Evolutionary conservation across 2,329 filamentous ascomycete genomes (phyloP), one percentile per base, ranked within the genome.

Genomic region (Talaromyces albobiverticillius): DNA sequence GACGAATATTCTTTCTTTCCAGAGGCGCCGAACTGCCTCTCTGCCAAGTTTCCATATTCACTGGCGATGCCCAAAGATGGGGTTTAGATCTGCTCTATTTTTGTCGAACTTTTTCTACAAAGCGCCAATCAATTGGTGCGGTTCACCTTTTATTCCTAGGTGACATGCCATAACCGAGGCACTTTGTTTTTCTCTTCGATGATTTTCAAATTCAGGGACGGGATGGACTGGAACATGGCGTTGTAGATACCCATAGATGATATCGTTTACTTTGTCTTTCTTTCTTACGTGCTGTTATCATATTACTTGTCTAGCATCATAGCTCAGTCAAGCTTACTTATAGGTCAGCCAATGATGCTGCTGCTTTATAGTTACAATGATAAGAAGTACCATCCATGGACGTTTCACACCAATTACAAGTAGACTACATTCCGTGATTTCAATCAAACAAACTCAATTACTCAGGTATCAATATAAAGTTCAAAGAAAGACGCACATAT

Each of bases 231-330:
- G 42, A 46, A 52, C 50, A 46, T 9, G 50, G 50, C 50, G 40
- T 52, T 52, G 50, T 43, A 52, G 50, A 52, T 52, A 52, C 50
- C 50, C 50, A 46, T 46, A 36, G 50, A 52, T 46, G 42, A 52
- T 31, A 31, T 47, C 34, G 45, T 26, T 40, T 46, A 22, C 36
- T n/a, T n/a, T 40, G 11, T 26, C 31, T 52, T 52, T 31, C 26
- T n/a, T 45, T 38, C 16, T n/a, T 29, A 34, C n/a, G 3, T 43
- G 13, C 9, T 43, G 20, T 43, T 42, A 26, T 52, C 45, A 14
- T 47, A 9, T 45, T 25, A 18, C 36, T 16, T 3, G 26, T 34
- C 20, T 52, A 36, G 50, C 50, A 46, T 46, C 16, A 45, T 40
- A 38, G n/a, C 32, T 38, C 16, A 11, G 7, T 16, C 2, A 20